phyloP scores from a whole-genome alignment of 176 grass and related monocot genomes.

The Paspalum notatum region DNA sequence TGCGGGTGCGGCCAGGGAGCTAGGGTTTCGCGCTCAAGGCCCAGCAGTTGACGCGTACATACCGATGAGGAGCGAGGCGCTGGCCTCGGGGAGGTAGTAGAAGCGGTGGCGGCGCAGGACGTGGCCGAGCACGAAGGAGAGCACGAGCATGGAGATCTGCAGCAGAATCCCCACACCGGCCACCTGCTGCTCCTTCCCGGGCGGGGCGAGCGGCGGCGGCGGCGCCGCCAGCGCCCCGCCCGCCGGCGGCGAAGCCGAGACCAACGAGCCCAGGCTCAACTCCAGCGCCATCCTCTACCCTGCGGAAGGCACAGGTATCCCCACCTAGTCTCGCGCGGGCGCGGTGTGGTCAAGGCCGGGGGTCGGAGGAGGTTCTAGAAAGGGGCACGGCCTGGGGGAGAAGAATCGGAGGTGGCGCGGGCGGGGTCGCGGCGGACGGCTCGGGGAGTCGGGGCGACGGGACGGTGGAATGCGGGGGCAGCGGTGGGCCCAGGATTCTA shows the following conservation, averaged over 20 bases:
- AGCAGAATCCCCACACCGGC: constrained; percentile 91
- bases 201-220: constrained; percentile 53
- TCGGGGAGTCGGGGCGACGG: not conserved
- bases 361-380: constrained; percentile 29
- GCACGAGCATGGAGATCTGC: constrained; percentile 97
- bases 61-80: constrained; percentile 97
- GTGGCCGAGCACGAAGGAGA: constrained; percentile 98
- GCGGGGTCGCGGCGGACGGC: not conserved
- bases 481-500: constrained; percentile 26
- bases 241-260: constrained; percentile 28
- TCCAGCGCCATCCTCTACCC: constrained; percentile 46
- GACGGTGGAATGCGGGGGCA: not conserved
- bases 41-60: not conserved
- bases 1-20: not conserved
- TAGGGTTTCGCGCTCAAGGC: not conserved
- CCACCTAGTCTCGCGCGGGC: constrained; percentile 10
- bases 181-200: constrained; percentile 96
- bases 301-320: not conserved
- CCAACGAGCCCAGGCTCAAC: constrained; percentile 51
- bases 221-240: constrained; percentile 29
- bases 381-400: not conserved
- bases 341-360: not conserved
- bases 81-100: constrained; percentile 99
- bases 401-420: not conserved
- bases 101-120: constrained; percentile 89